phyloP scores from a whole-genome alignment of 495 filamentous ascomycete genomes.

The Astrocystis sublimbata region DNA sequence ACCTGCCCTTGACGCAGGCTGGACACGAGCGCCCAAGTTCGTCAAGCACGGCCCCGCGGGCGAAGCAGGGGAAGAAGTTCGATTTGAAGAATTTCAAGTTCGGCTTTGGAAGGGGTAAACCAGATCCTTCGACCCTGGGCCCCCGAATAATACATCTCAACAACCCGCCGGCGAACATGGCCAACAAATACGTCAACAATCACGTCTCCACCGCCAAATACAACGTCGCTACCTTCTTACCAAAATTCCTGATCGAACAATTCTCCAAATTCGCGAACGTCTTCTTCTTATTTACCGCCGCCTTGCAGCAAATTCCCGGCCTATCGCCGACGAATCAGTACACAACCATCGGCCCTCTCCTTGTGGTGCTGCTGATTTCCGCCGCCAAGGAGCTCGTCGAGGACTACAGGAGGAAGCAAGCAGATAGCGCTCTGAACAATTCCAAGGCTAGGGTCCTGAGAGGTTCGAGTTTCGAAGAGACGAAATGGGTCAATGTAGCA shows the following conservation, averaged over 20 bases:
- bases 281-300: constrained; percentile 98
- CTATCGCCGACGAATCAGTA: constrained; percentile 93
- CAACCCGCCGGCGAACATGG: constrained; percentile 89
- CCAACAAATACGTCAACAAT: constrained; percentile 90
- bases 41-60: constrained; percentile 27
- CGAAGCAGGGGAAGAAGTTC: constrained; percentile 59
- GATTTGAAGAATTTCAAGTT: constrained; percentile 82
- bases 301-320: constrained; percentile 91
- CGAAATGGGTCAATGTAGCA: constrained; percentile 88
- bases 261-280: constrained; percentile 99
- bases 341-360: constrained; percentile 92
- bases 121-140: constrained; percentile 85
- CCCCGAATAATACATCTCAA: constrained; percentile 95
- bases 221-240: constrained; percentile 90
- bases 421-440: constrained; percentile 84
- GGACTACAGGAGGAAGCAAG: constrained; percentile 85
- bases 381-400: constrained; percentile 94
- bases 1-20: constrained; percentile 86
- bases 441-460: constrained; percentile 82
- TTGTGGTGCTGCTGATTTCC: constrained; percentile 86
- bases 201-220: constrained; percentile 98
- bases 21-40: constrained; percentile 43
- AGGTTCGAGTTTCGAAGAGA: constrained; percentile 82
- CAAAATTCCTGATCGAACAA: constrained; percentile 98
- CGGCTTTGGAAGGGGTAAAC: constrained; percentile 83